Evolutionary conservation across 176 grass and related monocot species (phyloP).

Genomic region (Phoenix roebelenii): DNA sequence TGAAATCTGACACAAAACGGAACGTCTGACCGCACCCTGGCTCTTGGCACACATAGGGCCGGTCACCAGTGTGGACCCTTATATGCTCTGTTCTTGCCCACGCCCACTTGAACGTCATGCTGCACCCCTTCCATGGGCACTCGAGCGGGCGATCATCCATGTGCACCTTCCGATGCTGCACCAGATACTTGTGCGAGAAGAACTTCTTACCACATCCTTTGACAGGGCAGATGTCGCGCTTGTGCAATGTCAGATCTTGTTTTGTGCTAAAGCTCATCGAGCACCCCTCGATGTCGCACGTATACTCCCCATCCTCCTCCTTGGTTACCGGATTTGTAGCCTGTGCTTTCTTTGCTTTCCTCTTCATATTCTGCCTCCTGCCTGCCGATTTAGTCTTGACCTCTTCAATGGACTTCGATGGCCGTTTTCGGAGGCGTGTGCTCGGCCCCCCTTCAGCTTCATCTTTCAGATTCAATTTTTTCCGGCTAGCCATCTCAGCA

Average conservation of each 20-base stretch:
- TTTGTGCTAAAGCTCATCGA: conserved; percentile 81
- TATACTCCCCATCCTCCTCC: conserved; percentile 40
- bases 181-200: conserved; percentile 91
- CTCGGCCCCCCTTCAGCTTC: conserved; percentile 27
- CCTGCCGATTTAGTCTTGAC: conserved; percentile 34
- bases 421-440: conserved; percentile 21
- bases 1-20: conserved; percentile 95
- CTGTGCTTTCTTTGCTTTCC: conserved; percentile 39
- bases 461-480: conserved; percentile 21
- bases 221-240: conserved; percentile 79
- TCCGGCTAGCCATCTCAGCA: conserved; percentile 10
- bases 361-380: conserved; percentile 30
- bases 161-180: conserved; percentile 95
- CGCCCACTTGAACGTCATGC: conserved; percentile 97
- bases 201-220: conserved; percentile 96
- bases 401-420: conserved; percentile 18
- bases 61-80: conserved; percentile 79
- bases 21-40: conserved; percentile 88
- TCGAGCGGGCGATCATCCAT: conserved; percentile 84
- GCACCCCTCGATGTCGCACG: conserved; percentile 81
- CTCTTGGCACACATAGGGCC: conserved; percentile 74
- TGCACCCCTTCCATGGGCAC: conserved; percentile 69
- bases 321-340: conserved; percentile 17
- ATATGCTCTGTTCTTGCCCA: conserved; percentile 97
- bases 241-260: conserved; percentile 72